phyloP scores from a whole-genome alignment of 1,284 basidiomycete species.

The Sanghuangporus baumii region DNA sequence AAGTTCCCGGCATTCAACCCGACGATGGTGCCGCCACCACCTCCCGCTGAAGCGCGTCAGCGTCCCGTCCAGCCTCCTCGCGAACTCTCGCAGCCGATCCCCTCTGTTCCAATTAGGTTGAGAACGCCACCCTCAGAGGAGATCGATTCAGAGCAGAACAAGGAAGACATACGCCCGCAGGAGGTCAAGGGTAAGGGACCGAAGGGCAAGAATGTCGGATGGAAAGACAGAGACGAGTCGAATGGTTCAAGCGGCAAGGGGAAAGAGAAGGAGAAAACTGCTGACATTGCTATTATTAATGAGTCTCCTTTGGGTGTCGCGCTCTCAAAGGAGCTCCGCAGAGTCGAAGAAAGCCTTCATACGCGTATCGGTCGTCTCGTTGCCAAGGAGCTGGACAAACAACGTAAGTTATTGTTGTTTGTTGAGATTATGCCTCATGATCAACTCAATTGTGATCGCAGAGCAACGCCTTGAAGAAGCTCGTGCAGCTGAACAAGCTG shows the following conservation, averaged over 20 bases:
- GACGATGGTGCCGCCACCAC: conserved; percentile 23
- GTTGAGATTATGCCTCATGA: conserved; percentile 19
- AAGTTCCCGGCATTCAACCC: conserved; percentile 56
- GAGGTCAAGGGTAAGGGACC: conserved; percentile 52
- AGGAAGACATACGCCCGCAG: conserved; percentile 48
- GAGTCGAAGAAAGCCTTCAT: conserved; percentile 74
- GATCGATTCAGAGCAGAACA: conserved; percentile 53
- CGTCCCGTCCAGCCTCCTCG: conserved; percentile 21
- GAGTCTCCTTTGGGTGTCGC: conserved; percentile 50
- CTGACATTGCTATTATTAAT: conserved; percentile 38
- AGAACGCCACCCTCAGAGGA: conserved; percentile 72
- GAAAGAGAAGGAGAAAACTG: conserved; percentile 33
- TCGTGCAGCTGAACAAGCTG: conserved; percentile 65
- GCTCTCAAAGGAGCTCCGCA: conserved; percentile 68
- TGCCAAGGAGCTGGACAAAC: conserved; percentile 80
- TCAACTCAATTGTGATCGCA: conserved; percentile 26
- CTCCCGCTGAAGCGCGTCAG: conserved; percentile 27
- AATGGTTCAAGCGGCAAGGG: conserved; percentile 39
- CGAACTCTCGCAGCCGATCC: conserved; percentile 23
- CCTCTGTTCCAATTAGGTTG: conserved; percentile 35
- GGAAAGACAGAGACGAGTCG: conserved; percentile 34
- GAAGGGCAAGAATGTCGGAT: conserved; percentile 44
- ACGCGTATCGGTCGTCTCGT: conserved; percentile 67
- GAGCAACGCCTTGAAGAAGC: conserved; percentile 78
- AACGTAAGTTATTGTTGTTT: conserved; percentile 44